phyloP scores from a whole-genome alignment of 1,284 basidiomycete species.

The Amylostereum areolatum region DNA sequence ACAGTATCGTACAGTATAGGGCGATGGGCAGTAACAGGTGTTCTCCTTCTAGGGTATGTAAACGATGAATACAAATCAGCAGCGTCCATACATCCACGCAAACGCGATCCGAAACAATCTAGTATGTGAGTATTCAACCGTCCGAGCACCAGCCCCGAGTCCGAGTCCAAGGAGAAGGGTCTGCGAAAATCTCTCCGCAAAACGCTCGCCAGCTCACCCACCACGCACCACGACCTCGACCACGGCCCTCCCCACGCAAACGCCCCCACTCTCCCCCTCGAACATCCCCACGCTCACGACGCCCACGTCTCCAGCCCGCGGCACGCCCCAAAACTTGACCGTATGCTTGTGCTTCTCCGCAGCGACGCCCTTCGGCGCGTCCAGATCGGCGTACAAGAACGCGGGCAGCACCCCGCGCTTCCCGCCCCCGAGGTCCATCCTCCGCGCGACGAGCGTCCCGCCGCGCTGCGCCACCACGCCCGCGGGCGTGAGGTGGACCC shows the following conservation, averaged over 20 bases:
- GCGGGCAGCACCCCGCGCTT: slow-evolving; percentile 50
- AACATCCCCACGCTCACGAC: slow-evolving; percentile 55
- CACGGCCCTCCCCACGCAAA: slow-evolving; percentile 48
- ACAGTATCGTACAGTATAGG: too few species aligned
- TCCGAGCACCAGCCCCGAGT: too few species aligned
- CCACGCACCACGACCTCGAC: slow-evolving; percentile 54
- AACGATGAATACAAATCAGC: too few species aligned
- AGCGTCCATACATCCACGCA: too few species aligned
- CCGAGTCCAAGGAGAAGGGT: too few species aligned
- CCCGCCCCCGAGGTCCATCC: too few species aligned
- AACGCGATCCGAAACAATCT: too few species aligned
- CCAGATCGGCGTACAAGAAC: slow-evolving; percentile 51
- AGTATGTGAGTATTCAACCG: too few species aligned
- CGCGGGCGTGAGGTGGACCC: slow-evolving; percentile 33
- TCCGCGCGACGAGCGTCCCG: slow-evolving; percentile 35
- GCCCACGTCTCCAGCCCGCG: slow-evolving; percentile 45
- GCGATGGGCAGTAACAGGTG: too few species aligned
- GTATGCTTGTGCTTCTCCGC: slow-evolving; percentile 30
- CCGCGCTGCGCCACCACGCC: slow-evolving; percentile 14
- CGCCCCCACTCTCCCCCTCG: slow-evolving; percentile 37
- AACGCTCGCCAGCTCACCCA: slow-evolving; percentile 2
- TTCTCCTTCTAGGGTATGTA: too few species aligned
- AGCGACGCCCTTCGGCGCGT: slow-evolving; percentile 28
- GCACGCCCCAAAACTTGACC: slow-evolving; percentile 55
- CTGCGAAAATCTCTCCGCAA: too few species aligned